These are phyloP conservation scores for Citrus cavaleriei DNA, from an alignment of 345 rosid species.

Conservation along the genomic window DNA sequence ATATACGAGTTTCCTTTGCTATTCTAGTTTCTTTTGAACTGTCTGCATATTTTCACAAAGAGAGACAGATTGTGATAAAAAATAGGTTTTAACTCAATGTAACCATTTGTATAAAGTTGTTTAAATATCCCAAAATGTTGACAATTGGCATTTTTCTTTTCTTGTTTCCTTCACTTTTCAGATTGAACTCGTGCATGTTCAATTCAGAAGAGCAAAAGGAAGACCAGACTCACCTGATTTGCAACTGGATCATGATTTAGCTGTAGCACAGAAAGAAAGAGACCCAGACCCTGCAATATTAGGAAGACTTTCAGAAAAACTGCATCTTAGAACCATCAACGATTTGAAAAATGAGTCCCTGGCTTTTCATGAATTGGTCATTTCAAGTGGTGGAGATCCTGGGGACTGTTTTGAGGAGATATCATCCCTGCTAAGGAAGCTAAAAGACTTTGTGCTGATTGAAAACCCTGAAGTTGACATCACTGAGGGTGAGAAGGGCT, in stretches of 20 bases:
- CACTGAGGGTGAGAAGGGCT: constrained; percentile 39
- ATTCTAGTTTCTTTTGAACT: background rate
- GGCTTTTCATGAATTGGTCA: constrained; percentile 73
- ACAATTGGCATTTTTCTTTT: background rate
- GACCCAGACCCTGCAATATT: constrained; percentile 59
- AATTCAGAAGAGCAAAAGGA: constrained; percentile 78
- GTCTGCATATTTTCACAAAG: background rate
- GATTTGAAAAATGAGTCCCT: constrained; percentile 78
- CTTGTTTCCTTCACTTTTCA: constrained; percentile 17
- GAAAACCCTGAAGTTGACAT: constrained; percentile 55
- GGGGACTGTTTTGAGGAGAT: constrained; percentile 61
- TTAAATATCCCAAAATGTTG: background rate
- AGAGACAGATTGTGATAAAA: background rate
- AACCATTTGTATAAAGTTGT: background rate
- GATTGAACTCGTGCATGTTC: constrained; percentile 87
- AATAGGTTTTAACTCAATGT: background rate
- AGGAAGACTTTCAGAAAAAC: constrained; percentile 69
- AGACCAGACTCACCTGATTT: constrained; percentile 54
- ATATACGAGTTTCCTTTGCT: background rate
- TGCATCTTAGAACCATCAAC: constrained; percentile 70
- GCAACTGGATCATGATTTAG: constrained; percentile 70
- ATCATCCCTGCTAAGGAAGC: constrained; percentile 65
- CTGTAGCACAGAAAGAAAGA: constrained; percentile 44
- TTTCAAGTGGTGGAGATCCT: constrained; percentile 57
- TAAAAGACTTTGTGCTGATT: constrained; percentile 49